Evolutionary conservation across 2,329 filamentous ascomycete species (phyloP).

Genomic region (Fusarium cyanostomum): DNA sequence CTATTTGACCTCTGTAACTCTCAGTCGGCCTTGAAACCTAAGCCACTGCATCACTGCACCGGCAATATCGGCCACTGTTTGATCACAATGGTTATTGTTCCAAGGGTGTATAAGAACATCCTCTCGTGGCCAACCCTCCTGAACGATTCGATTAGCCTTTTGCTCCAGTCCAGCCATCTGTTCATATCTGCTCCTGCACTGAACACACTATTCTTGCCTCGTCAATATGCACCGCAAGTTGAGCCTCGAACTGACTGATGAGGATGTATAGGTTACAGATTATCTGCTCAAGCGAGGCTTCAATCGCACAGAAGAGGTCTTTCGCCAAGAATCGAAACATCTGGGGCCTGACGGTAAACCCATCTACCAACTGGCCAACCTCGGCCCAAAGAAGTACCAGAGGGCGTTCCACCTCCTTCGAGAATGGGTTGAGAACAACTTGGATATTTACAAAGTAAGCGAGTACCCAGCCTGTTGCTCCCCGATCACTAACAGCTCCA

Average conservation of each 20-base stretch:
- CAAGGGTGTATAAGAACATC: no score
- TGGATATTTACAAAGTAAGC: slow-evolving; percentile 90
- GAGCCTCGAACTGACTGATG: slow-evolving; percentile 16
- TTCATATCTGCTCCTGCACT: not conserved
- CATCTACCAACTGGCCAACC: slow-evolving; percentile 73
- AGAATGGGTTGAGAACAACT: slow-evolving; percentile 88
- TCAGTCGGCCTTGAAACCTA: not conserved
- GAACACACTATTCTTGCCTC: not conserved
- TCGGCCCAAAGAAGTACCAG: slow-evolving; percentile 79
- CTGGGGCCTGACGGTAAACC: slow-evolving; percentile 84
- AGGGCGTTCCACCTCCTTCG: slow-evolving; percentile 78
- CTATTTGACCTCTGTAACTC: not conserved
- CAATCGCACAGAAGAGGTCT: slow-evolving; percentile 88
- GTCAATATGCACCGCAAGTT: not conserved
- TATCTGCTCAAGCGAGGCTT: slow-evolving; percentile 97
- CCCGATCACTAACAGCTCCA: slow-evolving; percentile 49
- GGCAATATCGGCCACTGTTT: not conserved
- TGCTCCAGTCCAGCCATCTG: not conserved
- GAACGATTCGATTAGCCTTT: not conserved
- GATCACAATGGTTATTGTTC: no score
- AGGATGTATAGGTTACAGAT: slow-evolving; percentile 74
- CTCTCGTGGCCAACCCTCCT: no score
- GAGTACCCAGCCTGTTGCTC: not conserved
- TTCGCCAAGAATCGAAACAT: slow-evolving; percentile 88
- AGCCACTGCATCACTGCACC: not conserved